Base-by-base conservation (phyloP, 768 basidiomycete genomes). In the Kwoniella dendrophila region DNA sequence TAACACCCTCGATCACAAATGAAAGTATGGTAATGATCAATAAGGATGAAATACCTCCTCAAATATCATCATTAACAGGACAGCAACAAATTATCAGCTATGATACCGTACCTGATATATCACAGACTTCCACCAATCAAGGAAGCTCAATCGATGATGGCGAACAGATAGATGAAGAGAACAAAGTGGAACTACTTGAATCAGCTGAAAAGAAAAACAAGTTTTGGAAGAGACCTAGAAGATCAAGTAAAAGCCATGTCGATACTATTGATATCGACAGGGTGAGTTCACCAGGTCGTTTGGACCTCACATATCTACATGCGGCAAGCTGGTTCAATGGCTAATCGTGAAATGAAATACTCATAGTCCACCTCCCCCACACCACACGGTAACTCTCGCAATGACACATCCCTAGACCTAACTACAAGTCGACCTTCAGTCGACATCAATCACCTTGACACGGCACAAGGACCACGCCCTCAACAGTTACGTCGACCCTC, bases 401-500 rank as follows among this genome's bases (percentile, higher is more conserved):
- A 51, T n/a, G 32, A 22, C 32, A 51, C 49, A 6, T 51, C 49
- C 7, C 32, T 51, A 2, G 49, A 56, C n/a, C 44, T 34, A 38
- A 40, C 36, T 27, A 29, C 7, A 43, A 16, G 27, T 49, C 56
- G 26, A 24, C 56, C 24, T 8, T 34, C 20, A 41, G 18, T 36
- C 27, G 48, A 32, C 33, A 60, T 38, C 65, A 11, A 26, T n/a
- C 48, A n/a, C 45, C 43, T 22, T 27, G 33, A 8, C n/a, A 34
- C 57, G 26, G 20, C 58, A 50, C n/a, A n/a, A n/a, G n/a, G n/a
- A 2, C 59, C 59, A 26, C 59, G 53, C 11, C 63, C 62, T 7
- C 64, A 33, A 24, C 57, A 58, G 29, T 45, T 72, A 11, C 71
- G 71, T 24, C 65, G 71, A 16, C 63, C 61, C 7, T 72, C 71